A percentile compares a stretch with the other conserved stretches of the same genome.
Evolutionary conservation across 345 rosid species (phyloP).

Genomic region (Brassica cretica): DNA sequence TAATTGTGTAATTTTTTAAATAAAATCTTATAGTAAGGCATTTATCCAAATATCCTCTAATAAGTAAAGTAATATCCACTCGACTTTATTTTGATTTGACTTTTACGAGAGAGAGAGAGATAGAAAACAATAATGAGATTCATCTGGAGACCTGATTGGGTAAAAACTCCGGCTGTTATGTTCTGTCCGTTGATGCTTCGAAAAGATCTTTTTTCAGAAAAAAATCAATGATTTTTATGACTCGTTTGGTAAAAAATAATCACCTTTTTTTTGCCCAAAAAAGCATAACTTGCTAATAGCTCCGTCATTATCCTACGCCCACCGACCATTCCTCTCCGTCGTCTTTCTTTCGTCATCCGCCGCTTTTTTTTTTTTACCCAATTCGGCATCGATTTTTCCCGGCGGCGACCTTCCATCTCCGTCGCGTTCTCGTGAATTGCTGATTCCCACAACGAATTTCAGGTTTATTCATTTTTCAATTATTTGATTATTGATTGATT

Average conservation of each 20-base stretch:
- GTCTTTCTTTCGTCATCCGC: conserved; percentile 12
- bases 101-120: neutral
- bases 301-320: conserved; percentile 33
- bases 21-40: neutral
- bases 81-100: neutral
- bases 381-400: neutral
- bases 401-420: neutral
- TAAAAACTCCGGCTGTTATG: neutral
- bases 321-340: conserved; percentile 36
- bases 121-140: neutral
- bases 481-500: conserved; percentile 1
- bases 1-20: neutral
- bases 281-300: conserved; percentile 4
- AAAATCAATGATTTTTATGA: neutral
- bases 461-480: conserved; percentile 22
- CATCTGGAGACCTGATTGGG: neutral
- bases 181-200: neutral
- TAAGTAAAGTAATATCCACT: conserved; percentile 4
- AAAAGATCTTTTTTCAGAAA: neutral
- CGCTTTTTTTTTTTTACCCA: conserved; percentile 1
- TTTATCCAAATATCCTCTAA: neutral
- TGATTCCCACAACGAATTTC: conserved; percentile 16
- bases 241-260: neutral
- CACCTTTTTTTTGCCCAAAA: conserved; percentile 23
- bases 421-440: conserved; percentile 14